A percentile compares a stretch with the other conserved stretches of the same genome.
phyloP scores from a whole-genome alignment of 2,329 filamentous ascomycete genomes.

The Cytospora mali region DNA sequence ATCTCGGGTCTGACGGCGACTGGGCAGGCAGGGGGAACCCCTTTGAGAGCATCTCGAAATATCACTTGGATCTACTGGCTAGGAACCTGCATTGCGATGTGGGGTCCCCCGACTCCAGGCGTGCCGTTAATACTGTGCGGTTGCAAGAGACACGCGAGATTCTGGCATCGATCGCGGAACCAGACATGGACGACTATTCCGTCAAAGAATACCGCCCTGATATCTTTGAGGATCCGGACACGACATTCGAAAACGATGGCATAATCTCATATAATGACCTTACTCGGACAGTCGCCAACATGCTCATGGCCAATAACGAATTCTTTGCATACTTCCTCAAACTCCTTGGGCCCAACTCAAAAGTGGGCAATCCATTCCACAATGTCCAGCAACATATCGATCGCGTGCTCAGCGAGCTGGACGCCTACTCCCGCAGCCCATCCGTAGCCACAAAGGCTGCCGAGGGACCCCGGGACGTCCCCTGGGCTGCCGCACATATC shows the following conservation, averaged over 20 bases:
- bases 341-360: slow-evolving; percentile 47
- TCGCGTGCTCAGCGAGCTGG: slow-evolving; percentile 49
- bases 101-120: slow-evolving; percentile 36
- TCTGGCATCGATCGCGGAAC: slow-evolving; percentile 47
- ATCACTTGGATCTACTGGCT: slow-evolving; percentile 55
- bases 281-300: slow-evolving; percentile 54
- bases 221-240: slow-evolving; percentile 41
- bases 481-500: slow-evolving; percentile 55
- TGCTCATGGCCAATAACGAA: slow-evolving; percentile 56
- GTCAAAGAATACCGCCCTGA: slow-evolving; percentile 51
- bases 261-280: slow-evolving; percentile 49
- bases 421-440: slow-evolving; percentile 33
- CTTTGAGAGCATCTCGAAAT: slow-evolving; percentile 52
- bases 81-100: slow-evolving; percentile 54
- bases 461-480: slow-evolving; percentile 44
- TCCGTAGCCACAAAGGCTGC: slow-evolving; percentile 20
- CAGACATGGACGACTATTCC: slow-evolving; percentile 38
- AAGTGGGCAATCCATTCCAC: slow-evolving; percentile 50
- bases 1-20: slow-evolving; percentile 47
- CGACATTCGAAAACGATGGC: slow-evolving; percentile 34
- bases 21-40: slow-evolving; percentile 51
- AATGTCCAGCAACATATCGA: slow-evolving; percentile 51
- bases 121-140: slow-evolving; percentile 39
- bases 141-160: slow-evolving; percentile 55
- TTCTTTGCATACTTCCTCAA: slow-evolving; percentile 58